Evolutionary conservation across 2,329 filamentous ascomycete genomes (phyloP), one percentile per base, ranked within the genome.

Genomic region (Chaetoscypha palmicola): DNA sequence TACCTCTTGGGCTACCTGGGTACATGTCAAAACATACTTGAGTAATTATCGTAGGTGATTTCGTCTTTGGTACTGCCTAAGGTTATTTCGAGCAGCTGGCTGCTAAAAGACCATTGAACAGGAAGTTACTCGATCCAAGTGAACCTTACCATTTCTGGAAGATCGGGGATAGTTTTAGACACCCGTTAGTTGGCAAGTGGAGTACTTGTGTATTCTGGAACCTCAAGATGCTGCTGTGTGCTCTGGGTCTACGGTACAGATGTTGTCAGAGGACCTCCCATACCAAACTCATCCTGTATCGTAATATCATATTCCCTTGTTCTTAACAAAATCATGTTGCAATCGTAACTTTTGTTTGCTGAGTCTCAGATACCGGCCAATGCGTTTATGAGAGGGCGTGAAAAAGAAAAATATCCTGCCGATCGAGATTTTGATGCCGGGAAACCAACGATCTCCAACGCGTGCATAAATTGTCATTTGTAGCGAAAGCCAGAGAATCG

Each of bases 251-350:
- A 23, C 28, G 34, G 20, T 41, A 33, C 24, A 21, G 37, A 30
- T 24, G 39, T 24, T 34, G 30, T 41, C 30, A 19, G 19, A 30
- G 22, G 24, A 17, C 39, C 30, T 23, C 39, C 38, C 26, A 24
- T 5, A 11, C 34, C 34, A 26, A 14, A 11, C 41, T 35, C 35
- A 33, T 30, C 28, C 41, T 40, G 42, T 48, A 36, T 53, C 54
- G 28, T 58, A 43, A 41, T 39, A 50, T 58, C 55, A 46, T 57
- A 49, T 54, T 41, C 47, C 45, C 50, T 41, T 23, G 28, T 34
- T 45, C 39, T 52, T 48, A 39, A 50, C 52, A 58, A 53, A 45
- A 19, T 19, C 26, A 22, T 31, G 16, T 14, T 22, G 11, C 19
- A 14, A 28, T 20, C 38, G 19, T 40, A 23, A 41, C 31, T 41